Evolutionary conservation across 352 stramenopile genomes (phyloP), one percentile per base, ranked within the genome.

Genomic region (Phytophthora macrochlamydospora): DNA sequence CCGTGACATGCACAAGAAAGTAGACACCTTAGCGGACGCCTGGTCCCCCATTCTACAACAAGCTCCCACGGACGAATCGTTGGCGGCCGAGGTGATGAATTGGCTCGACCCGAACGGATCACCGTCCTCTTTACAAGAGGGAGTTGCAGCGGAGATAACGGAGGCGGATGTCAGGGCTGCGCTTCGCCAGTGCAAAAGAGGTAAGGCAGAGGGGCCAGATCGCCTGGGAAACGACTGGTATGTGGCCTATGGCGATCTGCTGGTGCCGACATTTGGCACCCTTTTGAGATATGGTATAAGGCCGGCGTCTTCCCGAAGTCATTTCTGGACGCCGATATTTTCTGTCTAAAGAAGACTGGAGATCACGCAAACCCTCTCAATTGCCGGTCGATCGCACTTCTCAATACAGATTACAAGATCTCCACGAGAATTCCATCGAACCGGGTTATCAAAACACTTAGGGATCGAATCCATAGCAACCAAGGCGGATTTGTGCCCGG

Each of bases 401-500:
- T 61, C 0, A 63, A 63, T 18, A 56, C 45, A 6, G 37, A 55
- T 33, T 55, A 63, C 33, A 63, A 63, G 28, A 2, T 61, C 0
- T 61, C 52, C 18, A 51, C 40, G 2, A 6, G 54, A 1, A 53
- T 61, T 6, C 45, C 52, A 5, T 40, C 54, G 2, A 51, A 4
- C 2, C 8, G 42, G 14, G 30, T 61, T 6, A 14, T 40, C 0
- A 0, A 2, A 3, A 45, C 42, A 18, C 42, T 61, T 14, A 5
- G 7, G 4, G 12, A 35, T 2, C 9, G 2, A 1, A 61, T 61
- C 7, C 54, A 61, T 28, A 7, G 9, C 8, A 14, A 37, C 9
- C 54, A 61, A 14, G 38, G 35, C 8, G 54, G 43, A 2, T 61
- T 53, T 31, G 54, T 61, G 2, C 43, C 54, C 7, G 42, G 42